Conservation (phyloP, 23 red algal genomes). For the Gracilaria domingensis region DNA sequence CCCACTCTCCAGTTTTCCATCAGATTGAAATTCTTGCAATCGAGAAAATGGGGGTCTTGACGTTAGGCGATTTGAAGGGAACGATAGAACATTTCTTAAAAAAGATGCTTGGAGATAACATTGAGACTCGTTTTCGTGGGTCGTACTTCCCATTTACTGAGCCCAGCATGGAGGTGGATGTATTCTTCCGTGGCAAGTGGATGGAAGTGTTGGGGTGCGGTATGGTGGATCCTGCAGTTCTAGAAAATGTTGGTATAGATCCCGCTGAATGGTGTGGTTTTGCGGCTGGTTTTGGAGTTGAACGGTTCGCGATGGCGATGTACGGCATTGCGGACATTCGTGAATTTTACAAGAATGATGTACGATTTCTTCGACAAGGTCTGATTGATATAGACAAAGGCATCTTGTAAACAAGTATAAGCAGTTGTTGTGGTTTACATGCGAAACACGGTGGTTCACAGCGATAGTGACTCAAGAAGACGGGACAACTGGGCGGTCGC, state of each 20-base stretch:
- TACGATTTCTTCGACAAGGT: constrained; percentile 73
- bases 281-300: constrained; percentile 91
- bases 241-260: constrained; percentile 73
- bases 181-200: constrained; percentile 83
- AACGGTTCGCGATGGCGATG: constrained; percentile 90
- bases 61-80: constrained; percentile 58
- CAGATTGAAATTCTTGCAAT: constrained; percentile 88
- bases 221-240: constrained; percentile 87
- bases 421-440: too few relatives aligned
- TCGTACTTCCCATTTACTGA: constrained; percentile 93
- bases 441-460: background rate
- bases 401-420: constrained; percentile 8
- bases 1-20: constrained; percentile 79
- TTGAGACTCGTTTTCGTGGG: constrained; percentile 78
- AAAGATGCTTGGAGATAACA: constrained; percentile 79
- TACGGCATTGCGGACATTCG: constrained; percentile 85
- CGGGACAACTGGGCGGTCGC: background rate
- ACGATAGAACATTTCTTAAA: constrained; percentile 83
- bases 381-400: constrained; percentile 51
- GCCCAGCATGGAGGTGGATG: constrained; percentile 87
- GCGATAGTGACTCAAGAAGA: constrained; percentile 9
- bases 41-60: constrained; percentile 66
- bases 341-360: constrained; percentile 71
- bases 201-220: constrained; percentile 88
- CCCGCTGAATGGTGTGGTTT: constrained; percentile 83